Evolutionary conservation across 192 early-diverging fungal species (phyloP), one percentile per base, ranked within the genome.

Genomic region (Podila epigama): DNA sequence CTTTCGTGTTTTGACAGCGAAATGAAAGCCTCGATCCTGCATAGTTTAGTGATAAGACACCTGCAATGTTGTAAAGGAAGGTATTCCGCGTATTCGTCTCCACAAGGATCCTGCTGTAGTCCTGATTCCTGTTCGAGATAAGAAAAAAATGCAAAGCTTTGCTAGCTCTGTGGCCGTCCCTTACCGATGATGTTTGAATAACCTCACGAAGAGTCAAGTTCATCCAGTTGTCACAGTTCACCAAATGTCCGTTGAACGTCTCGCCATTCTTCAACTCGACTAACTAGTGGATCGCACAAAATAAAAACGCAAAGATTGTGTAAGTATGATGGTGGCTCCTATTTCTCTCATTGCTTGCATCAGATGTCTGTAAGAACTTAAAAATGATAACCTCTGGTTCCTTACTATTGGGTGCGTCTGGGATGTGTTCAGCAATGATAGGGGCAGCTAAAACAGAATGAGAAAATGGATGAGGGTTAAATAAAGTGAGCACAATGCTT

Each of bases 231-330:
- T 97, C 94, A 84, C 95, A 97, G 70, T 91, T 94, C 58, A 94
- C 94, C 82, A 99, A 89, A 84, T 97, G 95, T 12, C 97, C 97
- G 75, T 97, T 98, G 81, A 96, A 99, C 29, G 97, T 96, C 79
- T 98, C 96, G 73, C 96, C 97, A 79, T 92, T 96, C 77, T 98
- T 98, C 56, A 98, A 79, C 73, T 98, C 97, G n/a, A 98, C 95
- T 58, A 96, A 85, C 86, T 85, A 83, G 29, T 12, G 0, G 33
- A 28, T n/a, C 3, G 25, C 64, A 79, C 44, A 59, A 37, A 10
- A 7, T 22, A 31, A 56, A 28, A 72, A 8, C 39, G 27, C 53
- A 15, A 31, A 15, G 42, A 18, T 29, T 16, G 33, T 11, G 29
- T 28, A 66, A 66, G 54, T 27, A 51, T 3, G 40, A 27, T 7